Evolutionary conservation across 163 green algal species (phyloP), one percentile per base, ranked within the genome.

Genomic region (Scenedesmus sp.): DNA sequence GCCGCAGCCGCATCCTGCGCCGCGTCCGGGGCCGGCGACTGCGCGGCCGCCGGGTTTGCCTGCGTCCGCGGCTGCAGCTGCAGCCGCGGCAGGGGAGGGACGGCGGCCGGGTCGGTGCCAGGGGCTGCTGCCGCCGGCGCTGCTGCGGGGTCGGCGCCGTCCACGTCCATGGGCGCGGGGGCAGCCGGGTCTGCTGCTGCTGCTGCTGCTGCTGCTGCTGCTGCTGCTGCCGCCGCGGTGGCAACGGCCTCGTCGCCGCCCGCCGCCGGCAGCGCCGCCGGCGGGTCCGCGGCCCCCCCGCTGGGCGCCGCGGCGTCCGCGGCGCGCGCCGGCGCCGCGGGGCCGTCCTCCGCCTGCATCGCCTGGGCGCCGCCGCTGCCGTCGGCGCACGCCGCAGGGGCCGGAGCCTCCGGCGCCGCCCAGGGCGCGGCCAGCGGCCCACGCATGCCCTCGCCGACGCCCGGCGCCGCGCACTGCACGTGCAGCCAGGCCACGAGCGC

Each of bases 401-500:
- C 15, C 39, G 63, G 4, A 10, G 22, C 63, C 24, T 15, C 42
- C 42, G 71, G 20, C 24, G 71, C 10, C 39, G 22, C 5, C 71
- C 57, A 51, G 4, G 58, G 51, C 10, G 62, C 45, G n/a, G 48
- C 24, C 26, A 67, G 24, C 24, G 62, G 74, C 22, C 74, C 50
- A 3, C 28, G n/a, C 14, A 53, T 10, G 14, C 29, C 62, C n/a
- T 60, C 62, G 53, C 29, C 24, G 10, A 47, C 4, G 39, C 29
- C 18, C n/a, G 36, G 7, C 7, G 50, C 45, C 13, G 14, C 26
- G 31, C 63, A 77, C 36, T 77, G 69, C 69, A 58, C 53, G 39
- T 57, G 33, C 69, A 77, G 33, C 69, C 69, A 77, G 20, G n/a
- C 26, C 34, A 74, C 14, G 34, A 67, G 26, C 17, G 34, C 74